Percentiles rank a stretch among this genome's conserved stretches.
These are phyloP conservation scores for Neurospora sp. DNA, from an alignment of 495 filamentous ascomycete species.

Conservation along the genomic window DNA sequence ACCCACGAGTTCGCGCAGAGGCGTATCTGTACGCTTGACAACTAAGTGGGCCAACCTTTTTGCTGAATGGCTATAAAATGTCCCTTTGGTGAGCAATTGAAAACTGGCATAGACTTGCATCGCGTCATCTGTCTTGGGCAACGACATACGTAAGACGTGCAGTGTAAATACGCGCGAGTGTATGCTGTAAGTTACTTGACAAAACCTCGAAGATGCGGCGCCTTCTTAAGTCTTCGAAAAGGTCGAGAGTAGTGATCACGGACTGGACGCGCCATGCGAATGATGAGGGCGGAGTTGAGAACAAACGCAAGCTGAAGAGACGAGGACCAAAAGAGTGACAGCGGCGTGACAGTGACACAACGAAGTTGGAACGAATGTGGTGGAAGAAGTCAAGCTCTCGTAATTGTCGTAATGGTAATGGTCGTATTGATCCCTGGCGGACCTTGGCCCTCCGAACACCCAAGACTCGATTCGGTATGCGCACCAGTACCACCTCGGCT, in stretches of 20 bases:
- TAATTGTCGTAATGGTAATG: background rate
- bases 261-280: background rate
- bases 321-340: background rate
- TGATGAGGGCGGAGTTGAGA: background rate
- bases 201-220: background rate
- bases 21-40: background rate
- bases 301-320: background rate
- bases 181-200: slow-evolving; percentile 30
- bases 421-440: background rate
- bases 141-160: background rate
- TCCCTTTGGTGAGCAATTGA: background rate
- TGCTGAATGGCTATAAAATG: background rate
- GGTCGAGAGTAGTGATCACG: background rate
- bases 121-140: background rate
- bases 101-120: background rate
- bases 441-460: background rate
- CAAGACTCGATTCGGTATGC: background rate
- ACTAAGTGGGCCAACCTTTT: background rate
- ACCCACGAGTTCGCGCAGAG: background rate
- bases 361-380: background rate
- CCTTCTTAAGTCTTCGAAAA: background rate
- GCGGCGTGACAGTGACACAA: background rate
- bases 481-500: background rate
- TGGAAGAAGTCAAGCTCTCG: background rate
- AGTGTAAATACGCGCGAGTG: slow-evolving; percentile 48